phyloP scores from a whole-genome alignment of 345 rosid genomes.

The Murraya koenigii region DNA sequence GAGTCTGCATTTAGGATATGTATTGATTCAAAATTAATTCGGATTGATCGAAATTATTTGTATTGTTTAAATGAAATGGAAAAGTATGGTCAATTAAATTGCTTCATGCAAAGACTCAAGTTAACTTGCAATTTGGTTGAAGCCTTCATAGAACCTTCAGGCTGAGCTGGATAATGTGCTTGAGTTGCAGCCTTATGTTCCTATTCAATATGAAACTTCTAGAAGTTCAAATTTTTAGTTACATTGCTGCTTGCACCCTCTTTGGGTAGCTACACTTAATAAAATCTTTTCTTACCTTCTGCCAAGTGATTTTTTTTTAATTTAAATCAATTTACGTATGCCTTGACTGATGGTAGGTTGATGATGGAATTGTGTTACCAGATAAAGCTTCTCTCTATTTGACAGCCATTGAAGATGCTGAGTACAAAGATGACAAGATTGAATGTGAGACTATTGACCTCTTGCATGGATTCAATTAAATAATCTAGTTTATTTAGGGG shows the following conservation, averaged over 20 bases:
- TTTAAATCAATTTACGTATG: constrained; percentile 1
- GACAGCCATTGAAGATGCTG: constrained; percentile 96
- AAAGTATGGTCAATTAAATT: not conserved
- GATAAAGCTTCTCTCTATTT: constrained; percentile 87
- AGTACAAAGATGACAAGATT: constrained; percentile 91
- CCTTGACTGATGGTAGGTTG: constrained; percentile 43
- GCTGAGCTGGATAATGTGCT: not conserved
- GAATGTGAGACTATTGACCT: constrained; percentile 58
- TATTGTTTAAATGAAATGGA: not conserved
- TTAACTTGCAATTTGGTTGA: not conserved
- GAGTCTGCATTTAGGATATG: not conserved
- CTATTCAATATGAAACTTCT: not conserved
- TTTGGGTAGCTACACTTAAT: not conserved
- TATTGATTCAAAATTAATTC: not conserved
- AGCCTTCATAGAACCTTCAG: not conserved
- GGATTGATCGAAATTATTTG: not conserved
- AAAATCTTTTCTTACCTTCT: not conserved
- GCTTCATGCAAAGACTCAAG: not conserved
- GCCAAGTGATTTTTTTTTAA: not conserved
- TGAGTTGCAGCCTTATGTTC: not conserved
- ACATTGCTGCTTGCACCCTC: not conserved
- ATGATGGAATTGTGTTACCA: constrained; percentile 81
- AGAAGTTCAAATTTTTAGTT: not conserved
- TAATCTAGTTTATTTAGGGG: constrained; percentile 4
- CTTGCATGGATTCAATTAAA: not conserved